Percentiles rank a stretch among this genome's conserved stretches.
Evolutionary conservation across 139 green algal species (phyloP).

Genomic region (Pseudopediastrum boryanum): DNA sequence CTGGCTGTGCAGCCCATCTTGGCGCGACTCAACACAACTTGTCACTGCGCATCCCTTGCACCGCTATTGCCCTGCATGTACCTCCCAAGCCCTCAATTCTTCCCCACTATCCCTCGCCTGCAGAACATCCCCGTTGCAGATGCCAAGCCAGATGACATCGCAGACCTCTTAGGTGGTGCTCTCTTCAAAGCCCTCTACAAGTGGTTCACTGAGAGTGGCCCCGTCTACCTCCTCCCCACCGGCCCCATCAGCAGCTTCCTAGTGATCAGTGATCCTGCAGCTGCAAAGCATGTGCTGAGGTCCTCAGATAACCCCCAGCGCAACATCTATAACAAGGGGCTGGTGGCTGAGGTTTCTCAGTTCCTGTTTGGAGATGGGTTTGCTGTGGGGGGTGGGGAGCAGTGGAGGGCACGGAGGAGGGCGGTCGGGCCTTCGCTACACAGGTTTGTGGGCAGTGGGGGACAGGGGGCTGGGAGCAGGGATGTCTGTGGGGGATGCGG

Average conservation of each 20-base stretch:
- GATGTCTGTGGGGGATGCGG: background rate
- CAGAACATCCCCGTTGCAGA: slow-evolving; percentile 96
- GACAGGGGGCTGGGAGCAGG: background rate
- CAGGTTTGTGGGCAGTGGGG: slow-evolving; percentile 38
- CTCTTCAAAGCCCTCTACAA: slow-evolving; percentile 92
- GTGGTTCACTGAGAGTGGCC: slow-evolving; percentile 80
- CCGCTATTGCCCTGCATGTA: background rate
- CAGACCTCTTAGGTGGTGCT: slow-evolving; percentile 95
- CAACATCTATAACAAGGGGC: slow-evolving; percentile 89
- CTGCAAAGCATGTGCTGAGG: slow-evolving; percentile 95
- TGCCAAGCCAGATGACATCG: slow-evolving; percentile 95
- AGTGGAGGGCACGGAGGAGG: slow-evolving; percentile 79
- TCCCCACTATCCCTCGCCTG: too few relatives aligned
- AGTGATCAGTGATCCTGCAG: slow-evolving; percentile 90
- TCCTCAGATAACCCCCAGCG: slow-evolving; percentile 81
- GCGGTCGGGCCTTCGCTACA: slow-evolving; percentile 95
- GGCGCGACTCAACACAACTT: too few relatives aligned
- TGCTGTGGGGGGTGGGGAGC: slow-evolving; percentile 87
- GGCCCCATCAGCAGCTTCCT: slow-evolving; percentile 88
- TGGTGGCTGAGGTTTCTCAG: slow-evolving; percentile 89
- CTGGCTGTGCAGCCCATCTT: too few relatives aligned
- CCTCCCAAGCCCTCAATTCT: too few relatives aligned
- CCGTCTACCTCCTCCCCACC: slow-evolving; percentile 93
- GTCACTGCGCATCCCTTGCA: background rate
- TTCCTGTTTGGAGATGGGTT: slow-evolving; percentile 99